Base-by-base conservation (phyloP, 2,329 filamentous ascomycete genomes). In the Ilyonectria robusta region DNA sequence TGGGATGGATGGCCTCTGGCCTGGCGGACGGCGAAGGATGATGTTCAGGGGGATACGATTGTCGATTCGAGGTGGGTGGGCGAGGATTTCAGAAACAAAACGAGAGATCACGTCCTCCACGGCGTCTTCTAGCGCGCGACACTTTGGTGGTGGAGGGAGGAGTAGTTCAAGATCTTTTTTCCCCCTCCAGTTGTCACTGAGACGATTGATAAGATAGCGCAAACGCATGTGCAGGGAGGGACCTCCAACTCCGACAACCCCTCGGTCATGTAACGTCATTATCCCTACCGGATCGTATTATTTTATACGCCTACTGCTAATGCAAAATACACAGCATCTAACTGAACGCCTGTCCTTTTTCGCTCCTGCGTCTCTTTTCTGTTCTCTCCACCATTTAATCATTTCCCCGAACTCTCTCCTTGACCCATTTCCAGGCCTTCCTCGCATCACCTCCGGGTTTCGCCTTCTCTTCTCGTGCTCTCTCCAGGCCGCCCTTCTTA, bases 401-500 rank as follows among this genome's bases (percentile, higher is more conserved):
- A 10, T 31, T 62, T 37, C 15, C 46, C 59, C 29, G 29, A 55
- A 19, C 50, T 40, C 19, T 66, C 21, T 26, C 53, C 61, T 62
- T 72, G 23, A 65, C 37, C 65, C 71, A 72, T 59, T 40, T 69
- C 54, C 68, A 70, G 26, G 58, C 65, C 44, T 59, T 65, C 46
- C 65, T 69, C 6, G 81, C 68, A n/a, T 79, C 75, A 37, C 78
- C 76, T 1, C 82, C 83, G 3, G 82, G 75, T 53, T 72, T 78
- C 37, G 81, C 77, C 6, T 77, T 69, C 23, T 78, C 77, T 29
- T 81, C 80, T 31, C 80, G 71, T 2, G 83, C 83, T 57, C 73
- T 77, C 69, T 84, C 83, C 50, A 85, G 69, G 3, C 83, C 83
- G 5, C 83, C 82, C 53, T 70, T 77, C 40, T 73, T 75, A 56